Evolutionary conservation across 83 land plant genomes (phyloP).

Genomic region (Isoetes engelmannii): DNA sequence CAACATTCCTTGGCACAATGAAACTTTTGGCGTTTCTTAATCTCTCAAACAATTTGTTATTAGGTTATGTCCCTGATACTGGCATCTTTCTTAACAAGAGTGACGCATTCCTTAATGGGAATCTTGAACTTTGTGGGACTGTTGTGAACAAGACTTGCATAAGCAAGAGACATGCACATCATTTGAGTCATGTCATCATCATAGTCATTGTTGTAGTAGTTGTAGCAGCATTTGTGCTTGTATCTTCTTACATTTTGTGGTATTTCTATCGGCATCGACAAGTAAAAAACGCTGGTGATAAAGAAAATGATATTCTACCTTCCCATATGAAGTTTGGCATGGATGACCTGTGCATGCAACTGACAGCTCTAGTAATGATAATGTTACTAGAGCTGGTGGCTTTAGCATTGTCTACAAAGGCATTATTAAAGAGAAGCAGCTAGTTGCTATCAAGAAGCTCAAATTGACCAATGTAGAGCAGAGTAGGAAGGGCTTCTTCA

Average conservation of each 20-base stretch:
- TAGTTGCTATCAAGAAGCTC: background rate
- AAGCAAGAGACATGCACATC: background rate
- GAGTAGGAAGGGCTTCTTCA: background rate
- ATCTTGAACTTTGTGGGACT: background rate
- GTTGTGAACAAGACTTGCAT: background rate
- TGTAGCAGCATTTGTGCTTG: no score
- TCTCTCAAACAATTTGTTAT: slow-evolving; percentile 37
- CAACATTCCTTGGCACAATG: background rate
- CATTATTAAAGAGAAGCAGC: background rate
- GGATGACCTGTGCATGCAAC: slow-evolving; percentile 2
- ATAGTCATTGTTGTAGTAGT: no score
- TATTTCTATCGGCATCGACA: no score
- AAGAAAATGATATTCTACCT: no score
- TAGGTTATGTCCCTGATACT: slow-evolving; percentile 35
- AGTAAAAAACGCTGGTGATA: no score
- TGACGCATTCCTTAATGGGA: background rate
- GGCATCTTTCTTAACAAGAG: background rate
- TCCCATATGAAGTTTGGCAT: background rate
- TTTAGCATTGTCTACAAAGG: background rate
- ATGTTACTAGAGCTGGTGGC: background rate
- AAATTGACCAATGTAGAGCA: background rate
- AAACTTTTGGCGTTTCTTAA: slow-evolving; percentile 33
- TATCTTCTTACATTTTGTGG: no score
- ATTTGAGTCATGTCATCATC: background rate
- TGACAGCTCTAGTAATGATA: background rate